Conservation (phyloP, 2,329 filamentous ascomycete genomes). For the Nemania abortiva region DNA sequence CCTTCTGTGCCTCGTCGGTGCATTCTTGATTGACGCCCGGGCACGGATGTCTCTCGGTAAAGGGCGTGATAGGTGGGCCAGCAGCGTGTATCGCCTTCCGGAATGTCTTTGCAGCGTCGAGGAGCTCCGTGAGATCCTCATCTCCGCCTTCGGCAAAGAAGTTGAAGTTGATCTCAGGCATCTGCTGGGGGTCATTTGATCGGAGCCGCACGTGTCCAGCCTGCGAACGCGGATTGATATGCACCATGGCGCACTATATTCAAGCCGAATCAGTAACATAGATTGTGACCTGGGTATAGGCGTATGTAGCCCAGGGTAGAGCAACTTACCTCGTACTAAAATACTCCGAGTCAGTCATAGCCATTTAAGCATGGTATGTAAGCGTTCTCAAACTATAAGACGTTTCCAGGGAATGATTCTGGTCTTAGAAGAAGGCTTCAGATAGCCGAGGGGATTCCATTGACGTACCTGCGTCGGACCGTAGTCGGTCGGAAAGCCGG, state of each 20-base stretch:
- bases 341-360: conserved; percentile 1
- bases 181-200: conserved; percentile 71
- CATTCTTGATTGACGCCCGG: conserved; percentile 53
- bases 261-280: conserved; percentile 20
- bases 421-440: no score
- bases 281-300: not conserved
- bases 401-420: not conserved
- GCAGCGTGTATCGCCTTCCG: conserved; percentile 43
- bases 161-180: conserved; percentile 72
- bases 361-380: not conserved
- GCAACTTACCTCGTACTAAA: conserved; percentile 28
- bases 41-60: conserved; percentile 48
- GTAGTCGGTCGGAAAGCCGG: conserved; percentile 50
- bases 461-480: conserved; percentile 33
- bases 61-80: conserved; percentile 45
- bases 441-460: no score
- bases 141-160: conserved; percentile 65
- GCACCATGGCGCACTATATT: conserved; percentile 53
- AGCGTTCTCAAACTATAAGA: not conserved
- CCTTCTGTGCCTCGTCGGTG: conserved; percentile 51
- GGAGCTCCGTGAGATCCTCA: conserved; percentile 57
- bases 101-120: conserved; percentile 50
- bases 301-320: not conserved
- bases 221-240: conserved; percentile 63
- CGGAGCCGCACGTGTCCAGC: conserved; percentile 71